Base-by-base conservation (phyloP, 768 basidiomycete species). In the Amanita rubescens region DNA sequence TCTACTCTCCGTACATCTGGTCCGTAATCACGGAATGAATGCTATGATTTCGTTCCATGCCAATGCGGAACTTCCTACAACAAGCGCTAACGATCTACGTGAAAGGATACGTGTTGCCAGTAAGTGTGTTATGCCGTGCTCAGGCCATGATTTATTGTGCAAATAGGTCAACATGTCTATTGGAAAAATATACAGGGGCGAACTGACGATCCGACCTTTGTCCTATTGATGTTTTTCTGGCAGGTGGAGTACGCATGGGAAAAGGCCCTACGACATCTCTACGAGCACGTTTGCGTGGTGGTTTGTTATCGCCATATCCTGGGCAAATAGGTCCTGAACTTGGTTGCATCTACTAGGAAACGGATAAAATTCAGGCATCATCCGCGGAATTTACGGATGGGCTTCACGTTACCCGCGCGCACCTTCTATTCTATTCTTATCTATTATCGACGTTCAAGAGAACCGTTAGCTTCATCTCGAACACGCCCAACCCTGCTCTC, bases 211-310 rank as follows among this genome's bases (percentile, higher is more conserved):
- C 79, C 80, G 0, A 82, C 82, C 0, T 80, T 82, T 53, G 56
- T 81, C 0, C 64, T 83, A 20, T 61, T 84, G 22, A 71, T 77
- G 7, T 73, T 75, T 38, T 62, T 83, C 19, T 83, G 81, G 82
- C 78, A 82, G 46, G 76, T 79, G 3, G 56, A 82, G 57, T 84
- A 83, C 58, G 76, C 77, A 0, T 84, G 80, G 80, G 81, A 84
- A 51, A 74, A 83, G 60, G 71, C 80, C 0, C 62, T 83, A 3
- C 81, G 82, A 55, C 65, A 68, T 45, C 64, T 83, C 12, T 82
- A 81, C 51, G 57, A 66, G 1, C 75, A 81, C 58, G 74, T 84
- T 47, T 77, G 70, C 55, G 63, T 57, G 30, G 66, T 82, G 42
- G 81, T 80, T 55, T 58, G 75, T 60, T 15, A 50, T 37, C 14